Evolutionary conservation across 2,329 filamentous ascomycete species (phyloP).

Genomic region (Beauveria australis): DNA sequence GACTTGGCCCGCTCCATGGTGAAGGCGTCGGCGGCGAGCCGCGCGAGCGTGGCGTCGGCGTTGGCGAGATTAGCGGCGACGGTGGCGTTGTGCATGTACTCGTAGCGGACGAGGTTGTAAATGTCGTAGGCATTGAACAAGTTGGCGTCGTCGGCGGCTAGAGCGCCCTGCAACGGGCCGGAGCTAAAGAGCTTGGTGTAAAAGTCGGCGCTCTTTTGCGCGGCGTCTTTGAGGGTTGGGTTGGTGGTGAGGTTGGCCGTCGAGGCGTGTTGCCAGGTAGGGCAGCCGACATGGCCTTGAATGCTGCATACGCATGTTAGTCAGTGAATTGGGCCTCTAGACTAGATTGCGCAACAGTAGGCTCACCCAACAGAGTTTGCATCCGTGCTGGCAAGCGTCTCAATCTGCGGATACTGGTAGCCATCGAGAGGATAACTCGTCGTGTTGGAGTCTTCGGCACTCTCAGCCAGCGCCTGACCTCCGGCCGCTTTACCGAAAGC

Average conservation of each 20-base stretch:
- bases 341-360: too few species aligned
- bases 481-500: constrained; percentile 22
- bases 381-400: constrained; percentile 39
- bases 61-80: constrained; percentile 29
- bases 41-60: constrained; percentile 26
- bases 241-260: constrained; percentile 19
- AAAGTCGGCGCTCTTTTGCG: constrained; percentile 25
- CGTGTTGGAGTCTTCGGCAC: constrained; percentile 21
- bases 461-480: constrained; percentile 34
- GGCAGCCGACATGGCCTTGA: constrained; percentile 31
- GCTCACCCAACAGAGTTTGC: constrained; percentile 38
- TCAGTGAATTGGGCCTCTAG: neutral
- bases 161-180: constrained; percentile 28
- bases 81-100: constrained; percentile 42
- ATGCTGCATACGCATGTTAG: constrained; percentile 21
- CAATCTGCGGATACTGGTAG: constrained; percentile 71
- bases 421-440: constrained; percentile 62
- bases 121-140: constrained; percentile 43
- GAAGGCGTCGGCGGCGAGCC: constrained; percentile 55
- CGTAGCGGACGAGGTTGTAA: constrained; percentile 49
- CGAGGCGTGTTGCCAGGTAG: constrained; percentile 26
- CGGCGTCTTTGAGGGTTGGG: constrained; percentile 17
- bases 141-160: constrained; percentile 27
- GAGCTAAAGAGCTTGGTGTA: constrained; percentile 36
- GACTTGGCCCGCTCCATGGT: constrained; percentile 50